phyloP scores from a whole-genome alignment of 805 yeast species.

The Tetrapisispora fleetii region DNA sequence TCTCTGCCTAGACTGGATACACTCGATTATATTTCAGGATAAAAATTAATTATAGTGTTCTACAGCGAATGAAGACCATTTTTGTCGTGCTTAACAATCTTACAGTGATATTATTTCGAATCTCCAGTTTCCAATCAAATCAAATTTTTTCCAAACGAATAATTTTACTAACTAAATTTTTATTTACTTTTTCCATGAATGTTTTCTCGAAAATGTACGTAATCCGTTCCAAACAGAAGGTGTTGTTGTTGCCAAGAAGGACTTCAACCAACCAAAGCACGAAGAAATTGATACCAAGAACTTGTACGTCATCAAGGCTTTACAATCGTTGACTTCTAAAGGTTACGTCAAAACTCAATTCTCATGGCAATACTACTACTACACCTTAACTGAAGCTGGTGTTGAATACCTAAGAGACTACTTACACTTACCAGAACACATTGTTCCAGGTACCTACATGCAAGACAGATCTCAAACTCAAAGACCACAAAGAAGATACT shows the following conservation, averaged over 20 bases:
- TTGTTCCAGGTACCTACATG: conserved; percentile 97
- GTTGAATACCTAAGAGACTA: conserved; percentile 95
- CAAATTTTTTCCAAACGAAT: not conserved
- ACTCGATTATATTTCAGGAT: too few species aligned
- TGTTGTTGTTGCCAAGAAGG: conserved; percentile 99
- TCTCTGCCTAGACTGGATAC: too few species aligned
- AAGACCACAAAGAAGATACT: conserved; percentile 47
- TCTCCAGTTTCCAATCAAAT: too few species aligned
- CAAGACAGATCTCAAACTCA: conserved; percentile 80
- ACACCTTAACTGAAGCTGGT: conserved; percentile 99
- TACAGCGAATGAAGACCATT: too few species aligned
- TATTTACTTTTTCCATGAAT: not conserved
- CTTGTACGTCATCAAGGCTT: conserved; percentile 96
- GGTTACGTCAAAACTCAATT: conserved; percentile 99
- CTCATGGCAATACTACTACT: conserved; percentile 99
- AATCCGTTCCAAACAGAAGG: conserved; percentile 55
- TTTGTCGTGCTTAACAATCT: too few species aligned
- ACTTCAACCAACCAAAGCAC: conserved; percentile 94
- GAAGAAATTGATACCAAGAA: conserved; percentile 97
- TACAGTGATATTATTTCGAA: too few species aligned
- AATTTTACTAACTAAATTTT: conserved; percentile 17
- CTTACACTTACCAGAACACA: conserved; percentile 97
- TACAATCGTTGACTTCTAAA: conserved; percentile 96
- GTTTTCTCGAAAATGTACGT: not conserved
- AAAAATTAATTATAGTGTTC: too few species aligned